phyloP scores from a whole-genome alignment of 2,329 filamentous ascomycete genomes.

The Botryotinia convoluta region DNA sequence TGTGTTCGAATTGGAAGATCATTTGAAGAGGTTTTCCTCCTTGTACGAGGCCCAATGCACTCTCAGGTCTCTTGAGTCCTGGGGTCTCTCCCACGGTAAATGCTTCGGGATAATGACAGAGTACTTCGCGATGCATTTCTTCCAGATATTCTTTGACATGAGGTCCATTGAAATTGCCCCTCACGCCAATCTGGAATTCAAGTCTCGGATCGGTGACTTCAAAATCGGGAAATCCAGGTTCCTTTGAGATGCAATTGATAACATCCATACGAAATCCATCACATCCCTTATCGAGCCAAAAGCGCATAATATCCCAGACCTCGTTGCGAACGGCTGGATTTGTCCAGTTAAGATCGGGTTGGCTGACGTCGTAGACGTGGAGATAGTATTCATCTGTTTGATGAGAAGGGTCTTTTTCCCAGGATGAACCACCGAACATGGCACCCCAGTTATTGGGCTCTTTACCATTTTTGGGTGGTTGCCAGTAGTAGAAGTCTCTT shows the following conservation, averaged over 20 bases:
- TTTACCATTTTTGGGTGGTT: slow-evolving; percentile 38
- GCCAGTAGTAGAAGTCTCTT: slow-evolving; percentile 66
- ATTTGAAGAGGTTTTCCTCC: slow-evolving; percentile 62
- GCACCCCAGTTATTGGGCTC: slow-evolving; percentile 48
- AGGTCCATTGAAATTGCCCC: slow-evolving; percentile 57
- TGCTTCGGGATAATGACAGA: slow-evolving; percentile 44
- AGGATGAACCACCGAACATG: slow-evolving; percentile 43
- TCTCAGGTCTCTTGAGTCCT: slow-evolving; percentile 45
- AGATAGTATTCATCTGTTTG: slow-evolving; percentile 53
- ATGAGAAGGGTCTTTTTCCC: slow-evolving; percentile 49
- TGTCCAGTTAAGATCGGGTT: slow-evolving; percentile 79
- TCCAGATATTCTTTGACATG: slow-evolving; percentile 52
- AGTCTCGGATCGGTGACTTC: slow-evolving; percentile 39
- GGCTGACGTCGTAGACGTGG: slow-evolving; percentile 63
- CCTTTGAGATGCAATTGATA: slow-evolving; percentile 66
- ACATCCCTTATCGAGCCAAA: slow-evolving; percentile 67
- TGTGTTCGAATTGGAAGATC: slow-evolving; percentile 69
- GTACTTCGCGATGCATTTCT: slow-evolving; percentile 41
- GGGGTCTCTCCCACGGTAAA: slow-evolving; percentile 53
- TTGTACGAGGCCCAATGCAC: slow-evolving; percentile 53
- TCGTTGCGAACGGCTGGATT: slow-evolving; percentile 62
- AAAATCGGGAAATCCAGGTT: slow-evolving; percentile 54
- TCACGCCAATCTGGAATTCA: slow-evolving; percentile 39
- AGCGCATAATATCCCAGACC: slow-evolving; percentile 67
- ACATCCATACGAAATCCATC: slow-evolving; percentile 59